Percentiles rank a stretch among this genome's conserved stretches.
Conservation (phyloP, 2,329 filamentous ascomycete genomes). For the Aureobasidium vineae region DNA sequence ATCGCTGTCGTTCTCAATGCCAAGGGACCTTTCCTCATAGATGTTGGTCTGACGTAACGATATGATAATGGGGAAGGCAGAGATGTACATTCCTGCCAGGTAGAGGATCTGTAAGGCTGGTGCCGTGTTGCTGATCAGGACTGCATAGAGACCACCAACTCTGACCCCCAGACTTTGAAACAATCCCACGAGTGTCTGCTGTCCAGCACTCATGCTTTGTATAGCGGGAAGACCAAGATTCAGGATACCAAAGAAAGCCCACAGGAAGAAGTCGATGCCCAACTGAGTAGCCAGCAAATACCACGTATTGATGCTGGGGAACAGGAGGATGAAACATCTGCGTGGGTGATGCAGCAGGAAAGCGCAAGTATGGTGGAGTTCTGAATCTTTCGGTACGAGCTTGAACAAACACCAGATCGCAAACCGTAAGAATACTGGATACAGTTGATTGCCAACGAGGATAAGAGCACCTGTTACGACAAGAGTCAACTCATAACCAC, state of each 20-base stretch:
- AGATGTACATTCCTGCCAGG: slow-evolving; percentile 66
- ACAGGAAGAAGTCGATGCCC: slow-evolving; percentile 61
- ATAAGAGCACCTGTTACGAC: slow-evolving; percentile 57
- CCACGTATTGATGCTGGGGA: slow-evolving; percentile 63
- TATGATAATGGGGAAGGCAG: slow-evolving; percentile 61
- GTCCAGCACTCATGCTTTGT: slow-evolving; percentile 51
- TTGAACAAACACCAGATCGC: slow-evolving; percentile 55
- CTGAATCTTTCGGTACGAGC: slow-evolving; percentile 25
- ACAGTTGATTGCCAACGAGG: slow-evolving; percentile 65
- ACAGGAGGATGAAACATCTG: slow-evolving; percentile 62
- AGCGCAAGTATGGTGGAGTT: slow-evolving; percentile 38
- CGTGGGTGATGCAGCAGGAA: slow-evolving; percentile 44
- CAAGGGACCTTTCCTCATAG: slow-evolving; percentile 67
- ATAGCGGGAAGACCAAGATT: slow-evolving; percentile 62
- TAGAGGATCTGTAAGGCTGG: slow-evolving; percentile 61
- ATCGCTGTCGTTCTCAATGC: slow-evolving; percentile 51
- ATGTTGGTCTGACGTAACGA: slow-evolving; percentile 68
- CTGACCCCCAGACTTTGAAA: slow-evolving; percentile 63
- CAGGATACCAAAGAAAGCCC: slow-evolving; percentile 64
- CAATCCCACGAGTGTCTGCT: slow-evolving; percentile 61
- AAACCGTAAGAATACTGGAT: slow-evolving; percentile 62
- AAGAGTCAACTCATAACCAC: slow-evolving; percentile 43
- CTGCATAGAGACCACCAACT: slow-evolving; percentile 65
- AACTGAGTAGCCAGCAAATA: slow-evolving; percentile 63
- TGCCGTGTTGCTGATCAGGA: slow-evolving; percentile 56